Evolutionary conservation across 176 grass and related monocot species (phyloP).

Genomic region (Alloteropsis semialata): DNA sequence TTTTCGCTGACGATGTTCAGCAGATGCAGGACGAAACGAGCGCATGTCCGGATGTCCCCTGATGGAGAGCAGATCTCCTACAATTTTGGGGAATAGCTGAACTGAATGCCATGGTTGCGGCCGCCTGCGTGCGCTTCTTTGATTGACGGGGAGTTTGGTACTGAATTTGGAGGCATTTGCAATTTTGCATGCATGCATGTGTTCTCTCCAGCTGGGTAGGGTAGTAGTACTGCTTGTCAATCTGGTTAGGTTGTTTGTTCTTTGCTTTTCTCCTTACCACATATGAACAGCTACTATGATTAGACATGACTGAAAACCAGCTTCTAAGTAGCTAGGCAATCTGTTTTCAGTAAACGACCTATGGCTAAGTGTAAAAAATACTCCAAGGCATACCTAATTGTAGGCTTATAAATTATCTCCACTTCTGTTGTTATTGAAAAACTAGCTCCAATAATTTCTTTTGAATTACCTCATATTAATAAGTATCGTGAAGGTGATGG

Average conservation of each 20-base stretch:
- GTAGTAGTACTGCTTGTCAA: not conserved
- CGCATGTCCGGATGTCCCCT: not conserved
- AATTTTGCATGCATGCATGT: not conserved
- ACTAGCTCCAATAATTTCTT: too few relatives aligned
- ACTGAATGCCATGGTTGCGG: not conserved
- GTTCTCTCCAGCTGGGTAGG: not conserved
- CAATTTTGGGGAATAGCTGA: conserved; percentile 18
- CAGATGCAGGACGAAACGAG: not conserved
- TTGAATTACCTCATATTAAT: too few relatives aligned
- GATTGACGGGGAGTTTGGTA: conserved; percentile 5
- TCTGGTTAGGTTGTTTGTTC: not conserved
- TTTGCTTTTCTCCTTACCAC: not conserved
- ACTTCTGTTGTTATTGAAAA: not conserved
- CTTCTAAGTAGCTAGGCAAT: not conserved
- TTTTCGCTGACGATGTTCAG: conserved; percentile 4
- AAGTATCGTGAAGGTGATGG: too few relatives aligned
- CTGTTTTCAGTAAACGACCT: not conserved
- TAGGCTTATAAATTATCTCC: not conserved
- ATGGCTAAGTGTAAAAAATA: not conserved
- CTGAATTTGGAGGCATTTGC: not conserved
- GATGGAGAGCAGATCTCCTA: conserved; percentile 7
- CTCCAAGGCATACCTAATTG: not conserved
- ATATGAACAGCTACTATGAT: not conserved
- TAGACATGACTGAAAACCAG: not conserved
- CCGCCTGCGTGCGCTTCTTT: not conserved